phyloP scores from a whole-genome alignment of 192 early-diverging fungal species.

The Podila verticillata region DNA sequence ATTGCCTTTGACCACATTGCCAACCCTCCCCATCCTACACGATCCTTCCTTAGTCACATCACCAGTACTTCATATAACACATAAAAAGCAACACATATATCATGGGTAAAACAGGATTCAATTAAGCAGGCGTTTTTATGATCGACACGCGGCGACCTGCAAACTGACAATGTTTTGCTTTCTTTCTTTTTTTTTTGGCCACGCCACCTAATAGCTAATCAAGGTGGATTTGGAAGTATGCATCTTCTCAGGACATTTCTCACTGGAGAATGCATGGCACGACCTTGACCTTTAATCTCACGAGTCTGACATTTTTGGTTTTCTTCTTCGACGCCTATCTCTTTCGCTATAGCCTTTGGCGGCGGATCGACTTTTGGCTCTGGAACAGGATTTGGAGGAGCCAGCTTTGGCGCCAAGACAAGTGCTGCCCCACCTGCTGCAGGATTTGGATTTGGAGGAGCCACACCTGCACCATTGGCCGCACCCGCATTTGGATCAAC shows the following conservation, averaged over 20 bases:
- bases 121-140: background rate
- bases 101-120: too few relatives aligned
- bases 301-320: background rate
- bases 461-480: background rate
- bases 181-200: background rate
- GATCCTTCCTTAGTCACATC: too few relatives aligned
- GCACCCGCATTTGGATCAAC: background rate
- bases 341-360: background rate
- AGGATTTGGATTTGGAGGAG: slow-evolving; percentile 5
- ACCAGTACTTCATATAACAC: too few relatives aligned
- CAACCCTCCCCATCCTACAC: too few relatives aligned
- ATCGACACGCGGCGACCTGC: background rate
- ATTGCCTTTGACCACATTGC: too few relatives aligned
- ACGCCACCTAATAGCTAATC: background rate
- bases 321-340: background rate
- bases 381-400: slow-evolving; percentile 4
- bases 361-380: background rate
- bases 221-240: slow-evolving; percentile 1
- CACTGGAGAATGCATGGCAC: background rate
- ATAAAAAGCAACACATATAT: too few relatives aligned
- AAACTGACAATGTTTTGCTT: background rate
- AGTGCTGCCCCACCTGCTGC: background rate
- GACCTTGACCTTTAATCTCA: background rate
- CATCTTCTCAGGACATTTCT: background rate
- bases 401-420: background rate